phyloP scores from a whole-genome alignment of 2,329 filamentous ascomycete species.

The Colletotrichum sp. region DNA sequence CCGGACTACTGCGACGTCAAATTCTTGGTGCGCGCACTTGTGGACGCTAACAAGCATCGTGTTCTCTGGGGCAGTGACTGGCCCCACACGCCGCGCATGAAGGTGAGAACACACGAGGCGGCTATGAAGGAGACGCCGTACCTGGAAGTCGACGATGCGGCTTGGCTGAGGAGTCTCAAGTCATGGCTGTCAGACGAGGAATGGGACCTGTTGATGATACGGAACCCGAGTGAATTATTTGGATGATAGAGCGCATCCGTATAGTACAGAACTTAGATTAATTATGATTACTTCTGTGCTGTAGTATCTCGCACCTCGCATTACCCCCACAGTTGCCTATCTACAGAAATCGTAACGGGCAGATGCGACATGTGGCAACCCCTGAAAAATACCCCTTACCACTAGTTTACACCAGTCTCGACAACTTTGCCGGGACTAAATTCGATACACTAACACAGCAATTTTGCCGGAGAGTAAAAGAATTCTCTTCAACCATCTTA shows the following conservation, averaged over 20 bases:
- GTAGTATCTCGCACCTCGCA: background rate
- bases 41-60: constrained; percentile 34
- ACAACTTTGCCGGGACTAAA: background rate
- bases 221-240: constrained; percentile 2
- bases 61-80: constrained; percentile 44
- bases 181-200: constrained; percentile 27
- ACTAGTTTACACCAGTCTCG: rapidly evolving
- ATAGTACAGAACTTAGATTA: background rate
- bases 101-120: constrained; percentile 34
- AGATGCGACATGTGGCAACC: background rate
- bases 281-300: background rate
- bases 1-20: constrained; percentile 35
- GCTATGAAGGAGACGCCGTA: constrained; percentile 34
- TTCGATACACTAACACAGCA: background rate
- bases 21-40: constrained; percentile 31
- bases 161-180: constrained; percentile 26
- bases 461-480: background rate
- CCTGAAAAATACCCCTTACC: background rate
- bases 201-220: constrained; percentile 25
- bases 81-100: constrained; percentile 42
- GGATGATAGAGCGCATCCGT: background rate
- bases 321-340: background rate
- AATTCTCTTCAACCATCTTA: background rate
- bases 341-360: background rate
- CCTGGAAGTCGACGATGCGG: constrained; percentile 26